phyloP scores from a whole-genome alignment of 768 basidiomycete genomes.

The Atractiella rhizophila region DNA sequence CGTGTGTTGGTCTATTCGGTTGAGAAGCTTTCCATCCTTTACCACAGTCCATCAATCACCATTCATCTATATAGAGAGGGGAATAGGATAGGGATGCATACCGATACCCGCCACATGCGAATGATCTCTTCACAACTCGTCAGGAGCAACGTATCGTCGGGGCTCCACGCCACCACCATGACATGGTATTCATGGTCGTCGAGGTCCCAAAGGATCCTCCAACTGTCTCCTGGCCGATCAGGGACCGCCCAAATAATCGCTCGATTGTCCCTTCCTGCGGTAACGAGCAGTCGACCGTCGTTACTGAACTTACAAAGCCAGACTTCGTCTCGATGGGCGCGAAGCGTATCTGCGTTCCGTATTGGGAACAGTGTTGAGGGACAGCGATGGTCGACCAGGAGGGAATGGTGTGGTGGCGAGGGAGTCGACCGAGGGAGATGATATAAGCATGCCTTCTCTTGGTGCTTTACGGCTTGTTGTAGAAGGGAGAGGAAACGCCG shows the following conservation, averaged over 20 bases:
- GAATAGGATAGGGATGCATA: conserved; percentile 21
- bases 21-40: too few species aligned
- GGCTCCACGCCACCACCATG: conserved; percentile 71
- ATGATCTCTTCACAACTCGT: conserved; percentile 58
- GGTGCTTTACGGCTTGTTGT: conserved; percentile 56
- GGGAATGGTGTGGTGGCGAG: conserved; percentile 38
- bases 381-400: conserved; percentile 69
- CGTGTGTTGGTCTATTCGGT: conserved; percentile 40
- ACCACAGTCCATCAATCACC: too few species aligned
- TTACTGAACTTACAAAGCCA: conserved; percentile 94
- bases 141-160: conserved; percentile 57
- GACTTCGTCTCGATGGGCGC: conserved; percentile 74
- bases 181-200: conserved; percentile 56
- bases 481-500: conserved; percentile 62
- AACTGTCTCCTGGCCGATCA: conserved; percentile 10
- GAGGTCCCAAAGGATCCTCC: conserved; percentile 24
- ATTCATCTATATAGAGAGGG: too few species aligned
- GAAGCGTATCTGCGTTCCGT: conserved; percentile 56
- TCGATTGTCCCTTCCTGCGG: conserved; percentile 58
- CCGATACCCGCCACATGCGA: conserved; percentile 75
- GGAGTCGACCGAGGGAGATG: conserved; percentile 44
- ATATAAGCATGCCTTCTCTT: conserved; percentile 58
- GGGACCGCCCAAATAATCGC: conserved; percentile 70
- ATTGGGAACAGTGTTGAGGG: conserved; percentile 54
- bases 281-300: conserved; percentile 58